A percentile compares a stretch with the other conserved stretches of the same genome.
These are phyloP conservation scores for Camellia granthamiana DNA, from an alignment of 148 eudicot genomes.

Conservation along the genomic window DNA sequence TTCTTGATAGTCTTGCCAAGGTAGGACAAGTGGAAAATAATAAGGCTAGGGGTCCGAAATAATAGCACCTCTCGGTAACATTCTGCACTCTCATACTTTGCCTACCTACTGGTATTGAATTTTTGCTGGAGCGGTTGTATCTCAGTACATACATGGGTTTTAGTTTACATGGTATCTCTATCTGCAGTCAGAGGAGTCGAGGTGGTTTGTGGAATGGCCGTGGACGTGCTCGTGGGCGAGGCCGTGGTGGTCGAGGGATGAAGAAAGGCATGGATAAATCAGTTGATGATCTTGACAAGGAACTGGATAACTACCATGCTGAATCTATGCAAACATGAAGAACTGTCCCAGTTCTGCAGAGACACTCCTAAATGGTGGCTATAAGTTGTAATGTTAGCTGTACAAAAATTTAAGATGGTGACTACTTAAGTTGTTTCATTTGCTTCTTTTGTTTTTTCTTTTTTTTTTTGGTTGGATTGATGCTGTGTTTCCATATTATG, in stretches of 20 bases:
- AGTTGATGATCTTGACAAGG: constrained; percentile 89
- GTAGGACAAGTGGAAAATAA: too few relatives aligned
- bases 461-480: neutral
- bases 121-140: neutral
- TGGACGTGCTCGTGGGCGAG: constrained; percentile 47
- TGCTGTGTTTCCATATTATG: neutral
- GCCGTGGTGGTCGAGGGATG: constrained; percentile 54
- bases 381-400: constrained; percentile 7
- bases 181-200: constrained; percentile 42
- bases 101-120: neutral
- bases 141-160: neutral
- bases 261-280: constrained; percentile 54
- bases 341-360: neutral
- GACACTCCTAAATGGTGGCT: too few relatives aligned
- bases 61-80: neutral
- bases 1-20: too few relatives aligned
- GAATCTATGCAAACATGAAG: constrained; percentile 67
- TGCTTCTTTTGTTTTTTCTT: neutral
- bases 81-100: neutral
- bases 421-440: neutral
- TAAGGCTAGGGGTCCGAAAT: too few relatives aligned
- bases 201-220: constrained; percentile 50
- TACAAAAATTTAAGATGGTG: neutral
- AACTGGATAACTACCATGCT: constrained; percentile 76
- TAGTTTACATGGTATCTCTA: neutral